Evolutionary conservation across 2,329 filamentous ascomycete species (phyloP).

Genomic region (Colletotrichum filicis): DNA sequence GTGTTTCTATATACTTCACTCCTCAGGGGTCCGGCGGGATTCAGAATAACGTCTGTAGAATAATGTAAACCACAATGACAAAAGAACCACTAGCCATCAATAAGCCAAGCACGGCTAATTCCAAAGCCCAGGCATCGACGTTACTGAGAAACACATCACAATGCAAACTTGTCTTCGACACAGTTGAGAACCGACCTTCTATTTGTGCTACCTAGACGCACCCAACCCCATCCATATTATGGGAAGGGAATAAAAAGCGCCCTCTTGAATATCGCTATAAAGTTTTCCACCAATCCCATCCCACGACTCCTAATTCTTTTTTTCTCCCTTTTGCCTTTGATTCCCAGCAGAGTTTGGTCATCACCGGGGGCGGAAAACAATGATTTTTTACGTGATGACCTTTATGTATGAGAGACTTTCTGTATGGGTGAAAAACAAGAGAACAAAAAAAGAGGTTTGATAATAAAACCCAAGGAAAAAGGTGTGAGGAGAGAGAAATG

Average conservation of each 20-base stretch:
- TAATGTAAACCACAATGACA: constrained; percentile 17
- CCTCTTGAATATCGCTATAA: constrained; percentile 26
- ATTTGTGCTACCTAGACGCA: constrained; percentile 26
- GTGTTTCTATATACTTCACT: not conserved
- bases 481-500: constrained; percentile 10
- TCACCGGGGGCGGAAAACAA: constrained; percentile 6
- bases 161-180: not conserved
- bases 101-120: too few relatives aligned
- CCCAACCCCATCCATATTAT: not conserved
- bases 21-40: not conserved
- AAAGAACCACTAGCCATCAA: not conserved
- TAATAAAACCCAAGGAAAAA: constrained; percentile 25
- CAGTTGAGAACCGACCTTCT: constrained; percentile 20
- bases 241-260: constrained; percentile 8
- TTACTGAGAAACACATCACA: not conserved
- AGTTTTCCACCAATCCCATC: not conserved
- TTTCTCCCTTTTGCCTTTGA: not conserved
- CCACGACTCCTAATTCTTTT: not conserved
- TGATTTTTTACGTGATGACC: constrained; percentile 32
- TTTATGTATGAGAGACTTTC: constrained; percentile 30
- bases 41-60: constrained; percentile 9
- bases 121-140: too few relatives aligned
- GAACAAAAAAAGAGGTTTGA: constrained; percentile 34
- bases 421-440: constrained; percentile 34
- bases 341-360: constrained; percentile 4